Evolutionary conservation across 371 early-diverging fungal species (phyloP), one percentile per base, ranked within the genome.

Genomic region (Gilbertella persicaria): DNA sequence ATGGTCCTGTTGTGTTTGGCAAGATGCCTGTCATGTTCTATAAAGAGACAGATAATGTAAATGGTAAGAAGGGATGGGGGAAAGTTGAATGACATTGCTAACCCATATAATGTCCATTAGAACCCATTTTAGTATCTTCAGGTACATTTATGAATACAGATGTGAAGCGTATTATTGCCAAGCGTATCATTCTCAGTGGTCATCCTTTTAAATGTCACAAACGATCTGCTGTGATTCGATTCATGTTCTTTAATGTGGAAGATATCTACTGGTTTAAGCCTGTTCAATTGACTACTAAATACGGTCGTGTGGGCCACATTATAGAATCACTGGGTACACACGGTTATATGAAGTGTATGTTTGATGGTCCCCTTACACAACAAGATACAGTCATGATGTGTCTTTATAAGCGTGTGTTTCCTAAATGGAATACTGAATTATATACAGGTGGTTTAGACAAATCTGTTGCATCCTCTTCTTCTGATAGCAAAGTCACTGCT

Each of bases 241-340:
- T 82, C 82, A 98, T 98, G 98, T 97, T 98, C 82, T 94, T 92
- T 78, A 92, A 92, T 68, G 46, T 78, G 37, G 84, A 90, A 16
- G 98, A 98, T 74, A 85, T 97, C 46, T 71, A 80, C 57, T 96
- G 91, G 85, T 98, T 96, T 73, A 93, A 92, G 72, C 96, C 97
- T 19, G 83, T 98, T 7, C 94, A 96, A 67, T 76, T 98, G 39
- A 66, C 73, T 35, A 95, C 97, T 17, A 96, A 96, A 70, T 71
- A 84, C 36, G 97, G 98, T 21, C 88, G 93, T 45, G 82, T 78
- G 2, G 98, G 98, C 10, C 96, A 96, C 67, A 96, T 98, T 54
- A 69, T 73, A 30, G 97, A 96, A 58, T 86, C 90, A 26, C 67
- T 97, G 41, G 98, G 98, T 56, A 97, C 96, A n/a, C 96, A 96